phyloP scores from a whole-genome alignment of 176 grass and related monocot species.

The Dendrocalamus sinicus region DNA sequence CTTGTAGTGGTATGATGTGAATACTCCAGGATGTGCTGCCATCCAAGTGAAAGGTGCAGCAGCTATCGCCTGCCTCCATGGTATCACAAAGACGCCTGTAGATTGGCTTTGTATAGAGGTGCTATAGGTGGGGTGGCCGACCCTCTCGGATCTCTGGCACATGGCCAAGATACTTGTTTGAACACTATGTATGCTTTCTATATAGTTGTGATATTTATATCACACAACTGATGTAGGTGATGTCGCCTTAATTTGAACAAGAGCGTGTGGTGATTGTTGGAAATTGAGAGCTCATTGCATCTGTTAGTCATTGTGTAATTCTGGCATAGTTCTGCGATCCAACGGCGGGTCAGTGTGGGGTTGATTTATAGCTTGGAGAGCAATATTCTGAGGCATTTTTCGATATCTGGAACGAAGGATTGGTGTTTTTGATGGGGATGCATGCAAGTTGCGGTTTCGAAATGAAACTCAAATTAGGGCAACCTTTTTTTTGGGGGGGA shows the following conservation, averaged over 20 bases:
- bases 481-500: not conserved
- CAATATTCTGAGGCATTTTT: not conserved
- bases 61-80: constrained; percentile 40
- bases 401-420: not conserved
- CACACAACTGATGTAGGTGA: constrained; percentile 40
- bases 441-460: not conserved
- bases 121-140: constrained; percentile 52
- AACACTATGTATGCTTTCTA: constrained; percentile 34
- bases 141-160: constrained; percentile 52
- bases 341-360: not conserved
- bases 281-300: constrained; percentile 20
- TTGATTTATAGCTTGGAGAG: not conserved
- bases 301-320: not conserved
- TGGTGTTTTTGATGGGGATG: not conserved
- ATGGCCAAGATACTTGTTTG: constrained; percentile 47
- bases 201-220: constrained; percentile 45
- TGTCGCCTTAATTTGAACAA: not conserved
- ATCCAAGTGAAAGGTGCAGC: constrained; percentile 31
- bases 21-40: constrained; percentile 51
- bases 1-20: constrained; percentile 60
- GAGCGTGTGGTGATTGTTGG: constrained; percentile 36
- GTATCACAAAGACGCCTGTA: constrained; percentile 49
- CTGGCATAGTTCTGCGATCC: not conserved
- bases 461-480: not conserved
- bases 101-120: constrained; percentile 70